Percentiles rank a stretch among this genome's conserved stretches.
Conservation (phyloP, 768 basidiomycete species). For the Xanthoconium stramineum region DNA sequence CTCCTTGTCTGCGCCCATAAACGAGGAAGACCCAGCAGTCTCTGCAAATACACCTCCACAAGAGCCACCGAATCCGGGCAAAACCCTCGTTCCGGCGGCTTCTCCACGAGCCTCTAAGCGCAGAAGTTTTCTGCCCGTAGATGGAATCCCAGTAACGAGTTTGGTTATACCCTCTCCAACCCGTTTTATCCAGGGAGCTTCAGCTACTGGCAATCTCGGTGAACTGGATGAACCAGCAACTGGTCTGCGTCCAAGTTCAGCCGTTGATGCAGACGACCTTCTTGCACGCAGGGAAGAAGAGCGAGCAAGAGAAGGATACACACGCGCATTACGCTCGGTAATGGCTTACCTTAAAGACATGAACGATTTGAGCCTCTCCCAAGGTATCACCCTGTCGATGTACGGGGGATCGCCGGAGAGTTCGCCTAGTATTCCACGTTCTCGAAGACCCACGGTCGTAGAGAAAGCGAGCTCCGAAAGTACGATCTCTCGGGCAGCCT, state of each 20-base stretch:
- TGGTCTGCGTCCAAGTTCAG: constrained; percentile 42
- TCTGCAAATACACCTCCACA: constrained; percentile 1
- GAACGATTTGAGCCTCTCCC: constrained; percentile 81
- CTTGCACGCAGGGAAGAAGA: constrained; percentile 65
- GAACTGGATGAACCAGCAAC: constrained; percentile 29
- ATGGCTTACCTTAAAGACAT: constrained; percentile 97
- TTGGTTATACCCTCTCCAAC: constrained; percentile 65
- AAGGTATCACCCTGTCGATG: constrained; percentile 52
- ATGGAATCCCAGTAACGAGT: constrained; percentile 56
- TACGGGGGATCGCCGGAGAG: constrained; percentile 55
- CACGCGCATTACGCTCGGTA: constrained; percentile 80
- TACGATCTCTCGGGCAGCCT: constrained; percentile 51
- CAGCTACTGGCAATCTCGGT: constrained; percentile 37
- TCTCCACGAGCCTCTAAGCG: constrained; percentile 62
- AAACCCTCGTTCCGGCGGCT: constrained; percentile 40
- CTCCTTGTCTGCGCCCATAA: constrained; percentile 22
- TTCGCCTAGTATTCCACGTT: constrained; percentile 35
- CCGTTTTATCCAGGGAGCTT: constrained; percentile 52
- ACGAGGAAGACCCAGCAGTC: constrained; percentile 17
- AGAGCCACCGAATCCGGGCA: constrained; percentile 11
- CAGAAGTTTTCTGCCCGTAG: constrained; percentile 87
- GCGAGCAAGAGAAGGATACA: constrained; percentile 65
- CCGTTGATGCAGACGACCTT: constrained; percentile 42
- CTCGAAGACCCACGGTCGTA: constrained; percentile 66
- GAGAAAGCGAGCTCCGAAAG: constrained; percentile 44